Evolutionary conservation across 2,329 filamentous ascomycete species (phyloP).

Genomic region (Sporothrix dimorphospora): DNA sequence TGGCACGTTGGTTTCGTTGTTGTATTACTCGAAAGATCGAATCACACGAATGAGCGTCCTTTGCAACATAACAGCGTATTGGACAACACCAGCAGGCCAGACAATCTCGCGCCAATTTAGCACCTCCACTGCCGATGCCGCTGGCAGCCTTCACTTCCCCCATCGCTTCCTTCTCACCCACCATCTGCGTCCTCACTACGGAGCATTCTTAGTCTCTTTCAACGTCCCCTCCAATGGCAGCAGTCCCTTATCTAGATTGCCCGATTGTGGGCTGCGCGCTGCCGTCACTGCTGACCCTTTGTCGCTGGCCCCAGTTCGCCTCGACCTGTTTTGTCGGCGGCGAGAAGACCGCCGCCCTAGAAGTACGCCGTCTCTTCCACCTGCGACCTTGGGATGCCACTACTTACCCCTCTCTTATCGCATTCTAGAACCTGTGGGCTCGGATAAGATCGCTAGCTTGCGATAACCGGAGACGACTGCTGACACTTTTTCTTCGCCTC

Average conservation of each 20-base stretch:
- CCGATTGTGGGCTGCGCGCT: neutral
- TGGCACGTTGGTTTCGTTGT: too few species aligned
- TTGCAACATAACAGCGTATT: too few species aligned
- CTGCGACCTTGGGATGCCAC: neutral
- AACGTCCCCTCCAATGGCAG: neutral
- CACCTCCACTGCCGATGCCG: too few species aligned
- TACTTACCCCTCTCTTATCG: slow-evolving; percentile 4
- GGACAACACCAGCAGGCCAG: too few species aligned
- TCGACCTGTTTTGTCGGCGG: slow-evolving; percentile 17
- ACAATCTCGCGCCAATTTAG: too few species aligned
- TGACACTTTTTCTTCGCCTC: slow-evolving; percentile 10
- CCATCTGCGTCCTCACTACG: neutral
- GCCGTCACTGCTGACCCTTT: slow-evolving; percentile 3
- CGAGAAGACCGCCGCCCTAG: neutral
- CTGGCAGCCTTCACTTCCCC: too few species aligned
- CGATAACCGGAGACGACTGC: slow-evolving; percentile 21
- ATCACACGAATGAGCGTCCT: too few species aligned
- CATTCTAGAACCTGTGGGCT: neutral
- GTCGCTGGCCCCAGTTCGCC: slow-evolving; percentile 7
- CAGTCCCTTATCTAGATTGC: neutral
- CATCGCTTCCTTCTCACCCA: too few species aligned
- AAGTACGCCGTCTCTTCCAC: neutral
- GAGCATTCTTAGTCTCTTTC: too few species aligned
- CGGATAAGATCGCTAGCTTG: neutral
- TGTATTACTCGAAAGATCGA: too few species aligned